Percentiles rank a stretch among this genome's conserved stretches.
Conservation (phyloP, 2,329 filamentous ascomycete genomes). For the Apiospora rasikravindrae region DNA sequence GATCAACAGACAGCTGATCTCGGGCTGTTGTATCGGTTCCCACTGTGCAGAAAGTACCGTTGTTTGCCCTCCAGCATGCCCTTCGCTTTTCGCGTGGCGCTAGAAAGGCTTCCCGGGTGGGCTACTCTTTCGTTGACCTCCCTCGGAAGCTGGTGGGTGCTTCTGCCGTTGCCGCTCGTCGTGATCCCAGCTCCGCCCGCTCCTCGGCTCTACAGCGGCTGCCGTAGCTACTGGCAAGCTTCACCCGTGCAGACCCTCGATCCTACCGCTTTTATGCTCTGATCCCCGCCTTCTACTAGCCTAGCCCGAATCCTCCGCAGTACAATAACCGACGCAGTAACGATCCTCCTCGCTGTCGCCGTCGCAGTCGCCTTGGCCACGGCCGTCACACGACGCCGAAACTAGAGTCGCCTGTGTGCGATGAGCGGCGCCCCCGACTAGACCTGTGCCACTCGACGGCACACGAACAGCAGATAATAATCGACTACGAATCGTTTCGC, state of each 20-base stretch:
- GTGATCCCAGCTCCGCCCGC: background rate
- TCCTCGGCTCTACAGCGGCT: conserved; percentile 2
- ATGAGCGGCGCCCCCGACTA: background rate
- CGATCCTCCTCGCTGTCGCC: background rate
- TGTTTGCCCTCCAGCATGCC: background rate
- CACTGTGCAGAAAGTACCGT: conserved; percentile 9
- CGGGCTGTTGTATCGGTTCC: background rate
- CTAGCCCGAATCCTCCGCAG: background rate
- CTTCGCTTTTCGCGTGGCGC: conserved; percentile 4
- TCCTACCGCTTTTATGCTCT: background rate
- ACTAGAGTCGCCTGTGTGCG: background rate
- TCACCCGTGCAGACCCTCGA: background rate
- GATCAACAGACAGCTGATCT: background rate
- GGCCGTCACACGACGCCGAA: background rate
- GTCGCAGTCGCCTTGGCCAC: background rate
- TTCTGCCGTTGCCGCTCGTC: background rate
- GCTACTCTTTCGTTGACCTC: background rate
- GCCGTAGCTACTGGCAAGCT: background rate
- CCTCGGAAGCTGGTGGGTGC: conserved; percentile 2
- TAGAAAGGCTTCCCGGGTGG: background rate
- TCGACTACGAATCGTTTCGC: background rate
- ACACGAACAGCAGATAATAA: background rate
- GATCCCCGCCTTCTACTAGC: background rate
- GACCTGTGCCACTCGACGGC: background rate
- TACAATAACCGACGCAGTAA: background rate